phyloP scores from a whole-genome alignment of 2,329 filamentous ascomycete genomes.

The Aspergillus hortae region DNA sequence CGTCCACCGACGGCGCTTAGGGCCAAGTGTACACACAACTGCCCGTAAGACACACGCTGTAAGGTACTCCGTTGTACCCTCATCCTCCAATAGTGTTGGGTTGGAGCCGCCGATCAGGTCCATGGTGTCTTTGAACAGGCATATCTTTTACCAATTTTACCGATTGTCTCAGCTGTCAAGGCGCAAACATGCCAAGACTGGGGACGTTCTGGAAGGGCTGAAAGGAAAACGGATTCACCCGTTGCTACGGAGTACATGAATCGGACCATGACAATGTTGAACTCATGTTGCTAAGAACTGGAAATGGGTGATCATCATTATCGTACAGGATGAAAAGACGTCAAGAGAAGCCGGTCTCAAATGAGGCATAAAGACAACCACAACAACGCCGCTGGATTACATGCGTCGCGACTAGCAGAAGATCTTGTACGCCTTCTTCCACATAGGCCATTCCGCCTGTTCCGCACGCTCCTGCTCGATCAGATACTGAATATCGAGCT shows the following conservation, averaged over 20 bases:
- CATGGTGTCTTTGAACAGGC: no score
- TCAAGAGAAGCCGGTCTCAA: neutral
- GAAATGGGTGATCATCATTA: neutral
- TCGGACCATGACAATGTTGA: neutral
- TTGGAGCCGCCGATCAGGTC: no score
- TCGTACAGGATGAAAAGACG: neutral
- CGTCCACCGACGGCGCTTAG: neutral
- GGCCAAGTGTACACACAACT: neutral
- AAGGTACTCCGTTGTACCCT: no score
- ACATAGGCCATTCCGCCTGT: slow-evolving; percentile 64
- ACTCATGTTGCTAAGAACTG: neutral
- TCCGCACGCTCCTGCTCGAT: slow-evolving; percentile 78
- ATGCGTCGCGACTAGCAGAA: slow-evolving; percentile 56
- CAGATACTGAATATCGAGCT: slow-evolving; percentile 76
- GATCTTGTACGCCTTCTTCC: slow-evolving; percentile 73
- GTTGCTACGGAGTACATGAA: neutral
- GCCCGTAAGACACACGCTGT: neutral
- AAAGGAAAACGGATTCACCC: neutral
- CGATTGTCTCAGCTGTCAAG: slow-evolving; percentile 1
- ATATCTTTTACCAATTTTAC: neutral
- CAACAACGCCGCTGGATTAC: slow-evolving; percentile 2
- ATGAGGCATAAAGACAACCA: neutral
- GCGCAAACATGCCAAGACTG: slow-evolving; percentile 22
- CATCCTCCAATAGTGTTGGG: no score
- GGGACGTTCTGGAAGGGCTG: slow-evolving; percentile 2